A percentile compares a stretch with the other conserved stretches of the same genome.
phyloP scores from a whole-genome alignment of 208 protist species.

The Trypanosoma brucei region DNA sequence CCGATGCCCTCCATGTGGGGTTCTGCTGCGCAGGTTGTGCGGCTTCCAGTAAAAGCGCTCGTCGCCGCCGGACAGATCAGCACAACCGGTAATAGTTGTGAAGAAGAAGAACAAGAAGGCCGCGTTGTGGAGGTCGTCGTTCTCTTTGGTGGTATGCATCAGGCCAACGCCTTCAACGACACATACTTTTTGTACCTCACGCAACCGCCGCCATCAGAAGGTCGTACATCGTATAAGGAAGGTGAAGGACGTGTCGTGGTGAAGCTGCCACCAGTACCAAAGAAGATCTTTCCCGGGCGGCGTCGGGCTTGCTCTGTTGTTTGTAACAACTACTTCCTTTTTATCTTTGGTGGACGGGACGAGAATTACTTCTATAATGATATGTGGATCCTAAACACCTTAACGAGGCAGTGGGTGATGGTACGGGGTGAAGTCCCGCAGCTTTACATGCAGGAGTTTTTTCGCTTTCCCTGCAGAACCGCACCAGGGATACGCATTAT shows the following conservation, averaged over 20 bases:
- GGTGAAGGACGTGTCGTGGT: constrained; percentile 10
- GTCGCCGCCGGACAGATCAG: background rate
- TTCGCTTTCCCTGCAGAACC: constrained; percentile 29
- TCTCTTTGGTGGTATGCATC: constrained; percentile 63
- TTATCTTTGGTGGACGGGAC: constrained; percentile 68
- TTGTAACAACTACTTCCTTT: constrained; percentile 45
- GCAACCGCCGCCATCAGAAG: constrained; percentile 12
- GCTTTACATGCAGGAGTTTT: constrained; percentile 34
- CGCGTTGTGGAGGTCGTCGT: constrained; percentile 57
- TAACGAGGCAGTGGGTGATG: constrained; percentile 54
- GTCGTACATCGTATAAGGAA: constrained; percentile 2
- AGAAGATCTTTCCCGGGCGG: constrained; percentile 30
- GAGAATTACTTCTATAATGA: constrained; percentile 61
- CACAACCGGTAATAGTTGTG: background rate
- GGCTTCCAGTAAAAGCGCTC: constrained; percentile 17
- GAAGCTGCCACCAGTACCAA: constrained; percentile 2
- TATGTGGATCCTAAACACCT: constrained; percentile 57
- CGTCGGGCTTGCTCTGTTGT: constrained; percentile 44
- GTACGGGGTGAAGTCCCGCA: constrained; percentile 42
- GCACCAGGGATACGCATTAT: constrained; percentile 20
- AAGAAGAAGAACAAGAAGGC: background rate
- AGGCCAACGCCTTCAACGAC: constrained; percentile 19
- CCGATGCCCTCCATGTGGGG: constrained; percentile 37
- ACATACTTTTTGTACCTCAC: constrained; percentile 47
- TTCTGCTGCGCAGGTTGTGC: constrained; percentile 36